Evolutionary conservation across 352 stramenopile species (phyloP).

Genomic region (Pythium brachiatum): DNA sequence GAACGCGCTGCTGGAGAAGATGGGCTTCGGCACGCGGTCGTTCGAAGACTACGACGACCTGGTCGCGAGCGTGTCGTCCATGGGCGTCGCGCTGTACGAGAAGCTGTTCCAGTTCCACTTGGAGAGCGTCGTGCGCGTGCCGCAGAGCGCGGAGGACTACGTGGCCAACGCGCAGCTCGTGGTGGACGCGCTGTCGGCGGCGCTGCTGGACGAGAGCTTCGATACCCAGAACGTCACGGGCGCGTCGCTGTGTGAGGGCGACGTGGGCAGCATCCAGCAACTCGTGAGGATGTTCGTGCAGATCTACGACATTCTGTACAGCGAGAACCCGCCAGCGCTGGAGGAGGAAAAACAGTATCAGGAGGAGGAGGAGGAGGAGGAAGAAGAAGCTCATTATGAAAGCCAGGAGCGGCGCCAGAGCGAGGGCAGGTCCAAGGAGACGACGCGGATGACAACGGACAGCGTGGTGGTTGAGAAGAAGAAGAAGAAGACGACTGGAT

Average conservation of each 20-base stretch:
- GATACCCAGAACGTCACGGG: conserved; percentile 57
- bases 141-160: conserved; percentile 63
- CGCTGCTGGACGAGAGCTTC: conserved; percentile 64
- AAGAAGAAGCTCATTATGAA: neutral
- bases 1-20: conserved; percentile 72
- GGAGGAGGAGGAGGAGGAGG: neutral
- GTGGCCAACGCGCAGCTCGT: conserved; percentile 87
- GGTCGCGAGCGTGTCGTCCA: conserved; percentile 85
- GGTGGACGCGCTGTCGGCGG: conserved; percentile 66
- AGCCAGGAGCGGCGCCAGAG: neutral
- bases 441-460: neutral
- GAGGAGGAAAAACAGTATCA: neutral
- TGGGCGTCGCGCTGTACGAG: conserved; percentile 91
- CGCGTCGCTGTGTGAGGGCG: conserved; percentile 43
- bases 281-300: conserved; percentile 58
- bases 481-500: neutral
- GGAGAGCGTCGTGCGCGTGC: conserved; percentile 64
- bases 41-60: conserved; percentile 77
- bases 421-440: neutral
- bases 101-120: conserved; percentile 88
- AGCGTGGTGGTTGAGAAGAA: neutral
- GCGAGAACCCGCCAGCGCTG: neutral
- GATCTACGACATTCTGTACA: conserved; percentile 54
- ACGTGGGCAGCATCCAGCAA: conserved; percentile 45
- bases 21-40: conserved; percentile 79